Percentiles rank a stretch among this genome's conserved stretches.
Conservation (phyloP, 495 filamentous ascomycete species). For the Talaromyces nanjingensis region DNA sequence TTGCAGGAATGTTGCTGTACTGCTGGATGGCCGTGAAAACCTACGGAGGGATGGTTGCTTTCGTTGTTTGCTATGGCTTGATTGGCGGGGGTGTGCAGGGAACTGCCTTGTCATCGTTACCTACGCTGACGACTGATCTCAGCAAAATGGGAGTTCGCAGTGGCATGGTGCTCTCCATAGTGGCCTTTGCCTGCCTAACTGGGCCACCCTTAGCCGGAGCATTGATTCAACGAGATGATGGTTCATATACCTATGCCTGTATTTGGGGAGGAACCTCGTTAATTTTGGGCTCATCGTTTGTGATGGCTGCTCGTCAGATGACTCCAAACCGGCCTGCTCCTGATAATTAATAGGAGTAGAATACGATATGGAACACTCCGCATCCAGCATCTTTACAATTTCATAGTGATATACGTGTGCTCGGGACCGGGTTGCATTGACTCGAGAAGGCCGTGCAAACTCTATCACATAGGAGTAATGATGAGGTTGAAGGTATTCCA, state of each 20-base stretch:
- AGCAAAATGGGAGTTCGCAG: slow-evolving; percentile 63
- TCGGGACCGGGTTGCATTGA: too few relatives aligned
- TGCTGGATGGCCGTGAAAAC: slow-evolving; percentile 55
- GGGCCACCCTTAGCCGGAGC: slow-evolving; percentile 70
- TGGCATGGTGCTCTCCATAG: slow-evolving; percentile 73
- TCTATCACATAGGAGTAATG: too few relatives aligned
- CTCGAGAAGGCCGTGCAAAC: too few relatives aligned
- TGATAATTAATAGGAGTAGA: too few relatives aligned
- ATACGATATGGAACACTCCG: too few relatives aligned
- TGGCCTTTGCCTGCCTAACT: slow-evolving; percentile 63
- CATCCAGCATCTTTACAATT: too few relatives aligned
- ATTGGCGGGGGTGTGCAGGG: slow-evolving; percentile 60
- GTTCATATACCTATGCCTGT: background rate
- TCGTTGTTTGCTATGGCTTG: slow-evolving; percentile 58
- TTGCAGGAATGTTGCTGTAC: slow-evolving; percentile 47
- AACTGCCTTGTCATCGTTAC: slow-evolving; percentile 53
- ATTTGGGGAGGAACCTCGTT: background rate
- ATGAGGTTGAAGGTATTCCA: too few relatives aligned
- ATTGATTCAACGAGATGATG: slow-evolving; percentile 25
- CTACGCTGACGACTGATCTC: slow-evolving; percentile 56
- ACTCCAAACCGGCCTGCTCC: background rate
- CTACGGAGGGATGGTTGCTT: slow-evolving; percentile 45
- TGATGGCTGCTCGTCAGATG: background rate
- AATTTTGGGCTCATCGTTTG: background rate
- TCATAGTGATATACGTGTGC: too few relatives aligned